Conservation (phyloP, 176 grass and related monocot species). For the Carex pumila region DNA sequence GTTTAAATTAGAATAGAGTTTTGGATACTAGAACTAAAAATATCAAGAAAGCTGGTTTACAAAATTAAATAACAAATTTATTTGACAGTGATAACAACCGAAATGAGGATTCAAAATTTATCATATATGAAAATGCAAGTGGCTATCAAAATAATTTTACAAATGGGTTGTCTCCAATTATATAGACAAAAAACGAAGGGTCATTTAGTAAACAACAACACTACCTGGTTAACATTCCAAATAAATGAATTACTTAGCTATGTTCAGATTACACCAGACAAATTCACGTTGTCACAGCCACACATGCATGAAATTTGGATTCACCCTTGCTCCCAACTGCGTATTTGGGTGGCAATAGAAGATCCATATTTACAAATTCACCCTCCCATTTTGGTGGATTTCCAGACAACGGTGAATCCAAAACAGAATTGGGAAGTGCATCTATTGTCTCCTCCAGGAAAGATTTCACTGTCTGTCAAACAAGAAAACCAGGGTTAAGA, state of each 20-base stretch:
- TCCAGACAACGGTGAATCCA: conserved; percentile 41
- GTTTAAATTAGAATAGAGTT: neutral
- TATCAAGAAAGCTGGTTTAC: neutral
- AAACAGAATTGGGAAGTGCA: conserved; percentile 44
- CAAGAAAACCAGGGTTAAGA: neutral
- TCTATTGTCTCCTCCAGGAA: conserved; percentile 89
- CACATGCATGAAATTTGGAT: conserved; percentile 6
- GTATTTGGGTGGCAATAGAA: conserved; percentile 51
- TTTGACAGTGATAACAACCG: neutral
- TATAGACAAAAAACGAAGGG: neutral
- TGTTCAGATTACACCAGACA: neutral
- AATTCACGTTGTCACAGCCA: conserved; percentile 27
- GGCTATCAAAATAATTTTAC: neutral
- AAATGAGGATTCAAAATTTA: neutral
- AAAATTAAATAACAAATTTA: neutral
- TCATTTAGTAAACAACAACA: neutral
- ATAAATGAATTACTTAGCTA: neutral
- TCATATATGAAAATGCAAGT: neutral
- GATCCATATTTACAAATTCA: conserved; percentile 46
- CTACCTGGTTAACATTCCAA: neutral
- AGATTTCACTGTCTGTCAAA: conserved; percentile 57
- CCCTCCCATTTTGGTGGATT: conserved; percentile 30
- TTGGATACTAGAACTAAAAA: neutral
- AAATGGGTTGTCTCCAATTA: neutral
- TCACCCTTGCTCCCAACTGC: conserved; percentile 1